Conservation (phyloP, 495 filamentous ascomycete genomes). For the Alectoria sarmentosa region DNA sequence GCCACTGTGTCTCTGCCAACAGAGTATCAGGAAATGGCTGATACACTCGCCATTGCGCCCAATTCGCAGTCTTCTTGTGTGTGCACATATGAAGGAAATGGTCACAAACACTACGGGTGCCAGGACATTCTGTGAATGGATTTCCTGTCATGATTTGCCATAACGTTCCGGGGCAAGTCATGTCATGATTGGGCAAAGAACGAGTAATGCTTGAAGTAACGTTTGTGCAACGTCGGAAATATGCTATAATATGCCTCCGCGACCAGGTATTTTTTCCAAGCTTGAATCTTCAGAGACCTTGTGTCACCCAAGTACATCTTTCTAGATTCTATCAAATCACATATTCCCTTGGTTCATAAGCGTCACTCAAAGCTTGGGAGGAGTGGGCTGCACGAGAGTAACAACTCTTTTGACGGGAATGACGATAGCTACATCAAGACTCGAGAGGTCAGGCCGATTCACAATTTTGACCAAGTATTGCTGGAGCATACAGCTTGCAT, state of each 20-base stretch:
- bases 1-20: not conserved
- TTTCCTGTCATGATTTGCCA: not conserved
- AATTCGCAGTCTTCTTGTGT: not conserved
- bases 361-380: not conserved
- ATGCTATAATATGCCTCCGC: not conserved
- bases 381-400: not conserved
- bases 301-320: not conserved
- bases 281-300: not conserved
- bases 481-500: not conserved
- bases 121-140: not conserved
- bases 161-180: not conserved
- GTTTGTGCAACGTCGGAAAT: not conserved
- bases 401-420: not conserved
- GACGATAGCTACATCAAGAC: not conserved
- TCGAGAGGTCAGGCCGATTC: not conserved
- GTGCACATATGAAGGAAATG: not conserved
- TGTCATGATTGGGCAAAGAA: not conserved
- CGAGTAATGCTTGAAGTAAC: not conserved
- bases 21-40: not conserved
- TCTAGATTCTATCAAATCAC: not conserved
- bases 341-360: not conserved
- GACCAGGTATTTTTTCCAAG: not conserved
- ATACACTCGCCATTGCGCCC: not conserved
- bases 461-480: not conserved
- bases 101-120: not conserved